These are phyloP conservation scores for Apiospora saccharicola DNA, from an alignment of 2,329 filamentous ascomycete genomes.

Conservation along the genomic window DNA sequence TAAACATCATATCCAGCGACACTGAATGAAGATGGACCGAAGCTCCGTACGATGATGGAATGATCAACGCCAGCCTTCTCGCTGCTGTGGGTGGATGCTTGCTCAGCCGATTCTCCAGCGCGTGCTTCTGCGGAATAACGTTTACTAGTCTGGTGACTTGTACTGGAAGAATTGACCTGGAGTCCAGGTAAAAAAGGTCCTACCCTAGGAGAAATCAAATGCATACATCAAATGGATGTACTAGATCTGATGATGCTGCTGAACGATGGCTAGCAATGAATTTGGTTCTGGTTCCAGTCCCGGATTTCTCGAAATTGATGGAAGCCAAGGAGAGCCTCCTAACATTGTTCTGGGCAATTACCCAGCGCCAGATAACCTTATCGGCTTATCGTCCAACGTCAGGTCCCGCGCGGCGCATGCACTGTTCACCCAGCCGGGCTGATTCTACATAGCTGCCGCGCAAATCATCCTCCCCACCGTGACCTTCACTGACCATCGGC, in stretches of 20 bases:
- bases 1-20: constrained; percentile 21
- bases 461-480: not conserved
- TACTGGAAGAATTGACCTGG: constrained; percentile 19
- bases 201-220: constrained; percentile 16
- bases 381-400: constrained; percentile 15
- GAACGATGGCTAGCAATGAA: not conserved
- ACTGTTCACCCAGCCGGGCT: not conserved
- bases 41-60: constrained; percentile 3
- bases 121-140: constrained; percentile 16
- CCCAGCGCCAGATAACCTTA: not conserved
- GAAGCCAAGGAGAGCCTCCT: not conserved
- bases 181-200: constrained; percentile 17
- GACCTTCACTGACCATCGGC: not conserved
- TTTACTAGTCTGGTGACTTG: constrained; percentile 19
- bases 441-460: not conserved
- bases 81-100: not conserved
- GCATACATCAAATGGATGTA: not conserved
- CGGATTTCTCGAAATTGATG: constrained; percentile 11
- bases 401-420: not conserved
- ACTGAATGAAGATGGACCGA: constrained; percentile 21
- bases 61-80: not conserved
- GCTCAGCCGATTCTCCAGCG: constrained; percentile 3
- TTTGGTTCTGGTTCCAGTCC: constrained; percentile 2
- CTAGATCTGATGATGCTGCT: constrained; percentile 8
- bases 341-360: not conserved